Base-by-base conservation (phyloP, 768 basidiomycete genomes). In the Mycena maculata region DNA sequence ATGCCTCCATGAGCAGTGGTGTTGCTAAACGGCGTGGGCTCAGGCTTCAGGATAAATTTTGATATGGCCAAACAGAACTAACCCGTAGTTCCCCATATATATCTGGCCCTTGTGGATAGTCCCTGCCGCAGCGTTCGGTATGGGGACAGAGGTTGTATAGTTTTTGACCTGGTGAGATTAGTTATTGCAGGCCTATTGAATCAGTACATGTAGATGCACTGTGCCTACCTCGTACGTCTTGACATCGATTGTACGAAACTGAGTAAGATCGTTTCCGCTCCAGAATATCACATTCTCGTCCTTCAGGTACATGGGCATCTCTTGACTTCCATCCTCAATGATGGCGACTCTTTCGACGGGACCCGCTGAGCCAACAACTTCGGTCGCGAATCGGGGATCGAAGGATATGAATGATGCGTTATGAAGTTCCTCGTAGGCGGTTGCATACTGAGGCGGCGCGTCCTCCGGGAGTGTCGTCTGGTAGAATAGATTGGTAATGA, bases 21-120 rank as follows among this genome's bases (percentile, higher is more conserved):
- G 22, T 56, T 38, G 2, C 62, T 63, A 16, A 6, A 44, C 1
- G 11, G 15, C 6, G 25, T 7, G 23, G 11, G 9, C 22, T 52
- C 44, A 2, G 20, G 36, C 41, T 20, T 15, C 11, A 44, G 9
- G 27, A 15, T 30, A 3, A 12, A 28, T 56, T 25, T 25, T 16
- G 18, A 12, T 10, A 41, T 9, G 16, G 20, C 15, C 6, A 8
- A 27, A 8, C 20, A 30, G 13, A 7, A 18, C 45, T 28, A 10
- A 63, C 62, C 62, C 62, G 33, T 36, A 47, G 20, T 63, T 63
- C 13, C 62, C 62, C 22, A 63, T 23, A 12, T 56, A 63, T 18
- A 63, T 63, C 27, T 63, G 62, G 18, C 62, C 62, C 7, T 63
- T 63, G 53, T 56, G 62, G 13, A 63, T 56, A 0, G 62, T 63